Evolutionary conservation across 345 rosid genomes (phyloP).

Genomic region (Nephelium lappaceum): DNA sequence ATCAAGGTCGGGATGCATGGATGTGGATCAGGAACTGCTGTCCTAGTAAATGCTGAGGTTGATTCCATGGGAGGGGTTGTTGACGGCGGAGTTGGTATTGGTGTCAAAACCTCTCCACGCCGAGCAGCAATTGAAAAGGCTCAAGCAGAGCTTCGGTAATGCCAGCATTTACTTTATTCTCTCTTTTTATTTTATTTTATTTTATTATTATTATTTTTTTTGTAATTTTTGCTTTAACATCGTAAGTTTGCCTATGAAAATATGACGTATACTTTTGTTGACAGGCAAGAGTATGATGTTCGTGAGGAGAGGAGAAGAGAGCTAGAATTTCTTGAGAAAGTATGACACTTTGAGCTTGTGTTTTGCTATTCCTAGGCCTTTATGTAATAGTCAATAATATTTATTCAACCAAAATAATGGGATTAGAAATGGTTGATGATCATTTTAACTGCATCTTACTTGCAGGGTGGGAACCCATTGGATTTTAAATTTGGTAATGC

Average conservation of each 20-base stretch:
- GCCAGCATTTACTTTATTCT: slow-evolving; percentile 13
- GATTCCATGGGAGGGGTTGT: slow-evolving; percentile 99
- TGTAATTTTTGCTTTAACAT: slow-evolving; percentile 10
- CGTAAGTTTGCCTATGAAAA: not conserved
- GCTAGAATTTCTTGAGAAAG: slow-evolving; percentile 96
- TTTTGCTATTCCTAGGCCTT: slow-evolving; percentile 23
- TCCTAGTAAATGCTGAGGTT: slow-evolving; percentile 95
- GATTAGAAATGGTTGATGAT: not conserved
- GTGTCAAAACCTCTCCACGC: slow-evolving; percentile 86
- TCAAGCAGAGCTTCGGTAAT: slow-evolving; percentile 93
- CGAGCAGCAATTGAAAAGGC: slow-evolving; percentile 94
- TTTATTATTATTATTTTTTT: no score
- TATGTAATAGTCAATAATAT: slow-evolving; percentile 9
- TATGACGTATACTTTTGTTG: slow-evolving; percentile 19
- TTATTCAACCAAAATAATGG: not conserved
- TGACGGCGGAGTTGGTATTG: slow-evolving; percentile 87
- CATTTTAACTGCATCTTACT: slow-evolving; percentile 25
- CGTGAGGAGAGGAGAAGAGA: slow-evolving; percentile 97
- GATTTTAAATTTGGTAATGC: slow-evolving; percentile 85
- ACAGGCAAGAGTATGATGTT: slow-evolving; percentile 98
- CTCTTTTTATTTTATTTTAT: not conserved
- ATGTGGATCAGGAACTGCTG: slow-evolving; percentile 58
- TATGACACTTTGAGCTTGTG: slow-evolving; percentile 40
- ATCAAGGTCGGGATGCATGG: slow-evolving; percentile 73
- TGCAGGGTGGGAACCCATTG: slow-evolving; percentile 98